phyloP scores from a whole-genome alignment of 2,329 filamentous ascomycete genomes.

The Cytospora piceae region DNA sequence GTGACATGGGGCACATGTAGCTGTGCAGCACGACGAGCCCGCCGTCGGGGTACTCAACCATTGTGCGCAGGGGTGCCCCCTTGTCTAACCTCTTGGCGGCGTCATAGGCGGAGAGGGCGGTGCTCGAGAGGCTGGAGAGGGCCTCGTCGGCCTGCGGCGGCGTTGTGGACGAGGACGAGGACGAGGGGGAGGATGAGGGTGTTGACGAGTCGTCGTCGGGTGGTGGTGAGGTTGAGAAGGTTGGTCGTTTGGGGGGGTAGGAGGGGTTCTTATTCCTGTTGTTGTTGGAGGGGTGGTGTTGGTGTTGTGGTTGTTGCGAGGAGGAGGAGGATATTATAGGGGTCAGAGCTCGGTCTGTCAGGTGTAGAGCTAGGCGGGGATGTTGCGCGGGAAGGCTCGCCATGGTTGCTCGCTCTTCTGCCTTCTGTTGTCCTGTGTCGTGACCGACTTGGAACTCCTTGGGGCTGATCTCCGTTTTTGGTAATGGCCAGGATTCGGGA shows the following conservation, averaged over 20 bases:
- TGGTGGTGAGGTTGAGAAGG: constrained; percentile 26
- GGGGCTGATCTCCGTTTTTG: background rate
- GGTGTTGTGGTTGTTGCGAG: constrained; percentile 38
- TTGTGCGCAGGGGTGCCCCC: constrained; percentile 58
- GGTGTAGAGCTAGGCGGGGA: constrained; percentile 57
- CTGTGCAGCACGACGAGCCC: constrained; percentile 45
- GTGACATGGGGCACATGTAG: constrained; percentile 31
- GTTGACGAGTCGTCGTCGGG: background rate
- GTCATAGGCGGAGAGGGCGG: constrained; percentile 57
- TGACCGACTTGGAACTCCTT: background rate
- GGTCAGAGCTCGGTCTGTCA: constrained; percentile 60
- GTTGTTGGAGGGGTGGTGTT: constrained; percentile 26
- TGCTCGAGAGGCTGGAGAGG: constrained; percentile 56
- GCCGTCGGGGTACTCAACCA: constrained; percentile 57
- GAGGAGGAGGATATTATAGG: constrained; percentile 59
- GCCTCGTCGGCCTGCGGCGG: constrained; percentile 42
- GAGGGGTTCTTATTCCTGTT: constrained; percentile 22
- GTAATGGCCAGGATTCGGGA: too few relatives aligned
- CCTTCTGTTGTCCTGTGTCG: background rate
- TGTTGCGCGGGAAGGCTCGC: constrained; percentile 52
- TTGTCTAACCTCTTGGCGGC: constrained; percentile 57
- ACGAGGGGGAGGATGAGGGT: constrained; percentile 21
- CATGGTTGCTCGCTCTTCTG: constrained; percentile 36
- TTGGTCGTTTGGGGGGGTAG: background rate
- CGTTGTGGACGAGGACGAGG: constrained; percentile 21